phyloP scores from a whole-genome alignment of 1,139 yeast genomes.

The Diutina scorzettiae region DNA sequence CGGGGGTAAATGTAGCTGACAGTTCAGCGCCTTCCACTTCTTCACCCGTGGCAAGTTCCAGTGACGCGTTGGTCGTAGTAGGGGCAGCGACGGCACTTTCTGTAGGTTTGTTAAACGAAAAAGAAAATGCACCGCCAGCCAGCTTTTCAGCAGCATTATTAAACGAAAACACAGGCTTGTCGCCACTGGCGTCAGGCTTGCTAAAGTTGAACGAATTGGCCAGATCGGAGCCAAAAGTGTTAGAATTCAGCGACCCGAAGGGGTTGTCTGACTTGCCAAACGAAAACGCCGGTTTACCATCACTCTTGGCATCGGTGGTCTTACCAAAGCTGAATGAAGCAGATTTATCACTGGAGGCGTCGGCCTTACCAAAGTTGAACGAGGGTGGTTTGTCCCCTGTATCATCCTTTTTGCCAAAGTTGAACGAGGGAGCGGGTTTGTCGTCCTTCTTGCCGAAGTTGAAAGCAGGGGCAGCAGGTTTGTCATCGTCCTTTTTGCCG shows the following conservation, averaged over 20 bases:
- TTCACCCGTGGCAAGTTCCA: slow-evolving; percentile 22
- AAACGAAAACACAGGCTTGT: slow-evolving; percentile 5
- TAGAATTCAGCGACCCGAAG: slow-evolving; percentile 8
- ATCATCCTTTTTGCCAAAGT: not conserved
- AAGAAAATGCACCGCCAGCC: slow-evolving; percentile 11
- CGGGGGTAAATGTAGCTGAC: slow-evolving; percentile 1
- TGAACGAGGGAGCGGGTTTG: slow-evolving; percentile 10
- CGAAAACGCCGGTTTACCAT: slow-evolving; percentile 9
- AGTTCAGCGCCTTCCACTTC: slow-evolving; percentile 2
- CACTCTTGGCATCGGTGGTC: slow-evolving; percentile 7
- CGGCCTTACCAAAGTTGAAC: not conserved
- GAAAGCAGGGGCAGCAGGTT: not conserved
- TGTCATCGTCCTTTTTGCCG: not conserved
- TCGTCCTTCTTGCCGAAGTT: slow-evolving; percentile 4
- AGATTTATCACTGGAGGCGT: not conserved
- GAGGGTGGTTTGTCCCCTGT: too few relatives aligned
- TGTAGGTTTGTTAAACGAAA: slow-evolving; percentile 12
- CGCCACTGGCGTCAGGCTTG: slow-evolving; percentile 1
- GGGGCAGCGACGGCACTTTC: not conserved
- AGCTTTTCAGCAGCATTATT: not conserved
- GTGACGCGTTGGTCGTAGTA: slow-evolving; percentile 17
- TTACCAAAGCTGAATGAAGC: too few relatives aligned
- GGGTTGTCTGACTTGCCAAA: slow-evolving; percentile 7
- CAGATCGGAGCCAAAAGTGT: not conserved
- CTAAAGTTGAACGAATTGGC: not conserved